Evolutionary conservation across 768 basidiomycete genomes (phyloP), one percentile per base, ranked within the genome.

Genomic region (Boletus sp.): DNA sequence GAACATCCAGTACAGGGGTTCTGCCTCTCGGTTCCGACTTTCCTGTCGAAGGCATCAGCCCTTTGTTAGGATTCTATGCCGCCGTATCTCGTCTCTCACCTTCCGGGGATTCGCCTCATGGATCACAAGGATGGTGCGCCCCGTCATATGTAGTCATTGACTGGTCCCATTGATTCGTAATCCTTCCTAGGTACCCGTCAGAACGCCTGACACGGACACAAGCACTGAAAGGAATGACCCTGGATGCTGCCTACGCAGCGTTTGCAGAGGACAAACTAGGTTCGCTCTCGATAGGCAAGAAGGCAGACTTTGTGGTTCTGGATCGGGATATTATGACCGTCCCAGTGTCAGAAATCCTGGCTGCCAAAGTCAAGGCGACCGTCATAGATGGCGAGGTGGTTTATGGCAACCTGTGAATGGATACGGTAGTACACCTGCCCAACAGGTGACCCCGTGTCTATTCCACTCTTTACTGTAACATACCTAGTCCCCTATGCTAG

Each of bases 11-110:
- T 6, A 72, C 75, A n/a, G 71, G 79, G 0, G 69, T 85, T 14
- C 79, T 95, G 3, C 86, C 93, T 0, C 78, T 98, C 2, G 95
- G 96, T 3, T 92, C 93, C 3, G 95, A 98, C 70, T 97, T 98
- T 71, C 96, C 96, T 0, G 86, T 98, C 4, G 95, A 98, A 71
- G 82, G 84, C 10, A 87, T 96, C 52, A 92, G 96, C 66, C 95
- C 96, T 0, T 75, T 98, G 35, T 76, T 89, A 4, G 92, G 92
- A 0, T 95, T 97, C 72, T 93, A 94, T 63, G 94, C 96, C 6
- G 92, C 93, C 0, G 80, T 94, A 2, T 80, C 92, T 1, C 82
- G 95, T 14, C 76, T 92, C 6, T 80, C 81, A 24, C 76, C 78
- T 2, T 77, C 83, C 12, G 93, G 93, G 0, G 74, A 76, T 17